Evolutionary conservation across 805 yeast genomes (phyloP).

Genomic region (Cyberlindnera misumaiensis): DNA sequence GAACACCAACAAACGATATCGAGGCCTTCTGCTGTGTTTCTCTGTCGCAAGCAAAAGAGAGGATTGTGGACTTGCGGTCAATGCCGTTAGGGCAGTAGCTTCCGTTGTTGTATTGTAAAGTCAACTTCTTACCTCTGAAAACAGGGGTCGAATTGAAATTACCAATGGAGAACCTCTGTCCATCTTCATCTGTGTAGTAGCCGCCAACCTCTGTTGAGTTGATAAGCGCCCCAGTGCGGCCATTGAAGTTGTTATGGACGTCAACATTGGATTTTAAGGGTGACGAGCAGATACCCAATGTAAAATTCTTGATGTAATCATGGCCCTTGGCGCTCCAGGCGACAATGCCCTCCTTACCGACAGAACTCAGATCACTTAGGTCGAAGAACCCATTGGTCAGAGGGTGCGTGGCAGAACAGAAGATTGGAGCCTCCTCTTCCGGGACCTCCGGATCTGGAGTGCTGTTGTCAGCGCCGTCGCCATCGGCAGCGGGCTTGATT

Average conservation of each 20-base stretch:
- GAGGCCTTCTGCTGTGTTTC: slow-evolving; percentile 61
- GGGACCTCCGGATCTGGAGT: too few relatives aligned
- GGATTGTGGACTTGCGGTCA: slow-evolving; percentile 53
- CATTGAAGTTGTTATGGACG: slow-evolving; percentile 22
- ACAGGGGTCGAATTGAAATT: slow-evolving; percentile 52
- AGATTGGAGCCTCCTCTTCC: slow-evolving; percentile 15
- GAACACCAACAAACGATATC: slow-evolving; percentile 61
- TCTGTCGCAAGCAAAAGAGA: slow-evolving; percentile 74
- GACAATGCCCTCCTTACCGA: slow-evolving; percentile 18
- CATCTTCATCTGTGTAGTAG: slow-evolving; percentile 41
- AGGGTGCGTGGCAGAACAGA: slow-evolving; percentile 39
- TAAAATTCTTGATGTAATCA: slow-evolving; percentile 66
- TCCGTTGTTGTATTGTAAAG: slow-evolving; percentile 66
- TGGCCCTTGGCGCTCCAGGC: slow-evolving; percentile 68
- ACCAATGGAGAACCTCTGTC: slow-evolving; percentile 51
- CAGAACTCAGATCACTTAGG: slow-evolving; percentile 24
- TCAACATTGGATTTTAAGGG: slow-evolving; percentile 30
- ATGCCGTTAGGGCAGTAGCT: slow-evolving; percentile 51
- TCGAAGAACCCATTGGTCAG: slow-evolving; percentile 33
- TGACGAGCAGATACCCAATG: slow-evolving; percentile 65
- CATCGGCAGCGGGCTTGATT: too few relatives aligned
- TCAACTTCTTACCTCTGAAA: slow-evolving; percentile 65
- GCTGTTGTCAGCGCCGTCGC: too few relatives aligned
- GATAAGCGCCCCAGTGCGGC: slow-evolving; percentile 6
- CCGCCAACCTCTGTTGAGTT: slow-evolving; percentile 49